Conservation (phyloP, 2,329 filamentous ascomycete species). For the Cercospora citrullina region DNA sequence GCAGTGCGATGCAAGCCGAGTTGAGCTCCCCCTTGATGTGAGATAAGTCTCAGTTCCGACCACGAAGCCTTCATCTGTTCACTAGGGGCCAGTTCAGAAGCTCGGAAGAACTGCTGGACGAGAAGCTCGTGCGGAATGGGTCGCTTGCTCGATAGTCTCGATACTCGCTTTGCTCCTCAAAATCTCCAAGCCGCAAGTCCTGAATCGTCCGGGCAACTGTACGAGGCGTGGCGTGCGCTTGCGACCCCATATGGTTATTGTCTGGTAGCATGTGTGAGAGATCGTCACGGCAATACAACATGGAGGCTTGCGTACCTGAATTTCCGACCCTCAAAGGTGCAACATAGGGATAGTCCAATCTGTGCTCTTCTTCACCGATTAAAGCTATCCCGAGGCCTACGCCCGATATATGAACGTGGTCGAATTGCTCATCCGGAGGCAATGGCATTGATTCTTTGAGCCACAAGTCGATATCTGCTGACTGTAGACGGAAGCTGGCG, state of each 20-base stretch:
- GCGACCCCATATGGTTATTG: not conserved
- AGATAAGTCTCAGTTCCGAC: not conserved
- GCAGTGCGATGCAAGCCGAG: not conserved
- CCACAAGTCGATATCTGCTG: slow-evolving; percentile 8
- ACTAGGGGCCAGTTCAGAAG: slow-evolving; percentile 10
- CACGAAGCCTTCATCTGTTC: not conserved
- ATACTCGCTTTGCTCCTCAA: not conserved
- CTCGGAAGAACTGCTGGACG: slow-evolving; percentile 1
- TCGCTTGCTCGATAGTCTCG: slow-evolving; percentile 6
- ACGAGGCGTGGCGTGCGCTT: not conserved
- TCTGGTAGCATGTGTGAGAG: not conserved
- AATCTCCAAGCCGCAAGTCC: not conserved
- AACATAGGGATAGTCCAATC: not conserved
- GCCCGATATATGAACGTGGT: not conserved
- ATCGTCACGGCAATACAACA: not conserved
- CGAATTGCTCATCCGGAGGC: not conserved
- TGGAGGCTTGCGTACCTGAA: not conserved
- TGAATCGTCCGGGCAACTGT: not conserved
- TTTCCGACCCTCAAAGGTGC: not conserved
- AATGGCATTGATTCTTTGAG: slow-evolving; percentile 12
- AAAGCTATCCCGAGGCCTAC: not conserved
- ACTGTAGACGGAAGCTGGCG: slow-evolving; percentile 5
- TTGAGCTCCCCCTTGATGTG: not conserved
- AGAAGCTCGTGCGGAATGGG: not conserved
- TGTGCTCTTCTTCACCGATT: not conserved